Conservation (phyloP, 75 land plant species). For the Pinus taeda region DNA sequence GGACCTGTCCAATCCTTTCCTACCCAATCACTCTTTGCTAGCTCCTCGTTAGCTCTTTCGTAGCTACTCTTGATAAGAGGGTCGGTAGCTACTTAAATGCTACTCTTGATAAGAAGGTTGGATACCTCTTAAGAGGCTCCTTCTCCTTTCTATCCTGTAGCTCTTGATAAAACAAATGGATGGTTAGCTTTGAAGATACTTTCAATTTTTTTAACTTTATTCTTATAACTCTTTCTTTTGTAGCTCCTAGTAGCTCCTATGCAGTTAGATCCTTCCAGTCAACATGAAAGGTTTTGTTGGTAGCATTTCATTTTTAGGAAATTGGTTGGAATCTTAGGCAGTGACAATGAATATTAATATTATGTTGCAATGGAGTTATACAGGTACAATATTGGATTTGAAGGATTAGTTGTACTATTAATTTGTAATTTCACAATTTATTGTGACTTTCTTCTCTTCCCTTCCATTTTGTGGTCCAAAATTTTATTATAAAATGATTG, state of each 20-base stretch:
- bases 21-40: too few species aligned
- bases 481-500: neutral
- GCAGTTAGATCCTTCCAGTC: slow-evolving; percentile 69
- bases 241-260: too few species aligned
- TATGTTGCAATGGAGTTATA: slow-evolving; percentile 58
- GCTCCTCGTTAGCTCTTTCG: too few species aligned
- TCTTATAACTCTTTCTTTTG: too few species aligned
- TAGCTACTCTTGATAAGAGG: too few species aligned
- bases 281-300: slow-evolving; percentile 73
- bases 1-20: neutral
- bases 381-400: slow-evolving; percentile 27
- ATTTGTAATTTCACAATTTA: neutral
- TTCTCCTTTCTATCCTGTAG: too few species aligned
- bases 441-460: neutral
- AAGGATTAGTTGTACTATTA: neutral
- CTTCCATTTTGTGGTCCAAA: neutral
- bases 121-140: too few species aligned
- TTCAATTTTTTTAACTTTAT: too few species aligned
- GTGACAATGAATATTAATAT: slow-evolving; percentile 66
- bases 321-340: slow-evolving; percentile 49
- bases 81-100: too few species aligned
- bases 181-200: too few species aligned
- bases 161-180: too few species aligned
- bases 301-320: slow-evolving; percentile 62
- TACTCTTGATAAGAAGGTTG: too few species aligned